Evolutionary conservation across 345 rosid species (phyloP).

Genomic region (Salix suchowensis): DNA sequence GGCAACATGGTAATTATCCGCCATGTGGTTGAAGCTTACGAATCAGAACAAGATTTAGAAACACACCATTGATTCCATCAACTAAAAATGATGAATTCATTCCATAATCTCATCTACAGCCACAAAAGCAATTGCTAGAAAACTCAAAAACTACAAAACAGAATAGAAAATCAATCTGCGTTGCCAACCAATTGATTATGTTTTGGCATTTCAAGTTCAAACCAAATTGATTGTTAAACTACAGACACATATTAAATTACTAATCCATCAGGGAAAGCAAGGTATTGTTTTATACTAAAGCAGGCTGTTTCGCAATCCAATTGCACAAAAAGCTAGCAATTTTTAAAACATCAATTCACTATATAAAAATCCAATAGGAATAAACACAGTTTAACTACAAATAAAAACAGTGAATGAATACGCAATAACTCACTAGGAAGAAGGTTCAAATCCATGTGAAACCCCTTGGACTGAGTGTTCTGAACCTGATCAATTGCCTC

Average conservation of each 20-base stretch:
- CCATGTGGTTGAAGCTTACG: not conserved
- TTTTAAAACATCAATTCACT: not conserved
- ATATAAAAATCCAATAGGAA: constrained; percentile 4
- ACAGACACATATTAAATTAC: not conserved
- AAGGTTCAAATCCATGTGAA: constrained; percentile 69
- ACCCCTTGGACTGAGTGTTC: constrained; percentile 27
- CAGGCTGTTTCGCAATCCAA: not conserved
- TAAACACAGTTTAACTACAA: not conserved
- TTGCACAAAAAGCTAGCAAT: not conserved
- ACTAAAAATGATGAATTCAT: not conserved
- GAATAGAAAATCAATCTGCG: constrained; percentile 5
- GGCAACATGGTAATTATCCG: not conserved
- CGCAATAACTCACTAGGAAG: constrained; percentile 71
- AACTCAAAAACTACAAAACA: not conserved
- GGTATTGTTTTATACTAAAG: not conserved
- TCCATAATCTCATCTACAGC: not conserved
- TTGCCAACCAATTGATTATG: constrained; percentile 9
- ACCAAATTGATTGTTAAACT: not conserved
- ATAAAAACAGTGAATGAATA: not conserved
- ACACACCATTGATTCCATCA: not conserved
- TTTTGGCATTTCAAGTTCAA: constrained; percentile 8
- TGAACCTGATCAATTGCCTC: constrained; percentile 33
- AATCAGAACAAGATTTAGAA: not conserved
- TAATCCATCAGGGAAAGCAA: not conserved
- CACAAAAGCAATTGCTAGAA: not conserved